Base-by-base conservation (phyloP, 139 green algal genomes). In the Picochlorum costavermella region DNA sequence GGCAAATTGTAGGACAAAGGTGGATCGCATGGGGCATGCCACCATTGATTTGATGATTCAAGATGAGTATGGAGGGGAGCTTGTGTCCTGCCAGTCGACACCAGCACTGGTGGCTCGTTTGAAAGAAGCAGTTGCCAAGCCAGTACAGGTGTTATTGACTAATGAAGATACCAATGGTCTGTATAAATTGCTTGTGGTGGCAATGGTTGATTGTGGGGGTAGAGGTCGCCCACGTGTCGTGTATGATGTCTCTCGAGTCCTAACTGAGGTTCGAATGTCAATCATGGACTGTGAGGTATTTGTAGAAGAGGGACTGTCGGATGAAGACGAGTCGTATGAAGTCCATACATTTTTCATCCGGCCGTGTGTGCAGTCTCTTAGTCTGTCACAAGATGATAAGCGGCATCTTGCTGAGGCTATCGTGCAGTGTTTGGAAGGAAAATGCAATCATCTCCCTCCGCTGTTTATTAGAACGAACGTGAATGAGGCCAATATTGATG, bases 161-260 rank as follows among this genome's bases (percentile, higher is more conserved):
- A 68, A 82, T 53, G 61, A 65, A 2, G 67, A 50, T 31, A 68
- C 79, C 10, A 70, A 59, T 20, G 53, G 66, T 10, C 69, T 69
- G 59, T 82, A 80, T 9, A 74, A 88, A 67, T 71, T 92, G 44
- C 64, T 80, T 5, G 75, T 88, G 72, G 68, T 75, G 3, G 76
- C 78, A 12, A 65, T 62, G 3, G 44, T 91, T 30, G 86, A 92
- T 73, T 63, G 44, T 26, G 82, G 73, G 5, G 85, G 81, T 4
- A 61, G 81, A 14, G 83, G 79, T 0, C 63, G 86, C n/a, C 86
- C 86, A 30, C 60, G 85, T 5, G 81, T 92, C 0, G 77, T 85
- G 6, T 86, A 80, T 50, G 85, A 92, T 59, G 76, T 89, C 13
- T 90, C 84, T 1, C 74, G 75, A 31, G 81, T 75, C 3, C 71